Conservation (phyloP, 148 eudicot genomes). For the Bassia scoparia region DNA sequence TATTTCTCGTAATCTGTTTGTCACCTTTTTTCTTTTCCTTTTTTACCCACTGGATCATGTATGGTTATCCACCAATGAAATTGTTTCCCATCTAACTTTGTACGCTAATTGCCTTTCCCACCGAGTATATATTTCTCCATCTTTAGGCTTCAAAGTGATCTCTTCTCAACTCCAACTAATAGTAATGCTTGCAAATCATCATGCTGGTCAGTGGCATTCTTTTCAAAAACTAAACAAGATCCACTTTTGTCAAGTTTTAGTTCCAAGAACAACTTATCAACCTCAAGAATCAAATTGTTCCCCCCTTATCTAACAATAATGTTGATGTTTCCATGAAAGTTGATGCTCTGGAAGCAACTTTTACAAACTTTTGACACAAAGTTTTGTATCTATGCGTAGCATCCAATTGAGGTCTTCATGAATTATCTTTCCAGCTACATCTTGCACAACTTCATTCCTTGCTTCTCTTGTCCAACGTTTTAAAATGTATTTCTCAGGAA, state of each 20-base stretch:
- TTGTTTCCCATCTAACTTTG: neutral
- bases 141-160: conserved; percentile 8
- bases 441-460: neutral
- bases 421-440: neutral
- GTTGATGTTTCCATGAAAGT: neutral
- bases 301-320: conserved; percentile 2
- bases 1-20: too few species aligned
- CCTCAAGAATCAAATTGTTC: neutral
- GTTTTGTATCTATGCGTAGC: neutral
- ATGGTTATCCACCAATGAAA: neutral
- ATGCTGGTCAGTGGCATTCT: neutral
- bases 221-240: neutral
- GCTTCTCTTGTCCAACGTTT: too few species aligned
- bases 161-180: too few species aligned
- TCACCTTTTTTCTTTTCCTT: too few species aligned
- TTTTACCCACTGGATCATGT: too few species aligned
- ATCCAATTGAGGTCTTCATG: neutral
- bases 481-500: too few species aligned
- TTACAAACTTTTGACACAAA: conserved; percentile 2
- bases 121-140: too few species aligned
- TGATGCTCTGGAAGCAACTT: neutral
- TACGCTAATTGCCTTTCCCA: neutral
- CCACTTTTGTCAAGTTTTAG: neutral
- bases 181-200: neutral
- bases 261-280: neutral